Conservation (phyloP, 441 rosid species). For the Biscutella auriculata region DNA sequence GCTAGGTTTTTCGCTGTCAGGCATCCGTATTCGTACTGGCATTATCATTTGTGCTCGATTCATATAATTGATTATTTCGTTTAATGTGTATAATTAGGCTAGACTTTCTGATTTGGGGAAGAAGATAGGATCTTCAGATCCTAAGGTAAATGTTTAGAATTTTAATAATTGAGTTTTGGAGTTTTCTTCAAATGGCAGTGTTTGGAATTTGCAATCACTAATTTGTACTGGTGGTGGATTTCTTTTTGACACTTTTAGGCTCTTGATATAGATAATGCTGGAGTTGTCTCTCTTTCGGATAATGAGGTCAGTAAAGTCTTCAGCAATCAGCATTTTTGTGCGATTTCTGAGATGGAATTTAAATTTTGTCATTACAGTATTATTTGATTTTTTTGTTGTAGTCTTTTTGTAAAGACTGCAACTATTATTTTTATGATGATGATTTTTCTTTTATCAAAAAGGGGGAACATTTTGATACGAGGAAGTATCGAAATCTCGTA, state of each 20-base stretch:
- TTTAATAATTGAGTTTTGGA: not conserved
- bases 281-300: conserved; percentile 35
- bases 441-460: no score
- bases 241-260: conserved; percentile 29
- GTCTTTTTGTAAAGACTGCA: conserved; percentile 1
- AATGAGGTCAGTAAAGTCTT: conserved; percentile 44
- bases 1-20: not conserved
- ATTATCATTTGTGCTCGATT: not conserved
- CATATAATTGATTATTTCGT: conserved; percentile 10
- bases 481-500: no score
- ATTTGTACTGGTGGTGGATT: not conserved
- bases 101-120: conserved; percentile 67
- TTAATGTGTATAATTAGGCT: conserved; percentile 36
- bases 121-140: conserved; percentile 42
- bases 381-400: not conserved
- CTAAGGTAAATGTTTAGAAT: conserved; percentile 39
- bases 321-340: not conserved
- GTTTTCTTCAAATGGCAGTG: not conserved
- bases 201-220: conserved; percentile 1
- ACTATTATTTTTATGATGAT: no score
- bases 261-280: conserved; percentile 24
- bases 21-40: not conserved
- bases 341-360: not conserved
- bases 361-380: not conserved
- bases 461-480: no score